phyloP scores from a whole-genome alignment of 495 filamentous ascomycete species.

The Tuber magnatum region DNA sequence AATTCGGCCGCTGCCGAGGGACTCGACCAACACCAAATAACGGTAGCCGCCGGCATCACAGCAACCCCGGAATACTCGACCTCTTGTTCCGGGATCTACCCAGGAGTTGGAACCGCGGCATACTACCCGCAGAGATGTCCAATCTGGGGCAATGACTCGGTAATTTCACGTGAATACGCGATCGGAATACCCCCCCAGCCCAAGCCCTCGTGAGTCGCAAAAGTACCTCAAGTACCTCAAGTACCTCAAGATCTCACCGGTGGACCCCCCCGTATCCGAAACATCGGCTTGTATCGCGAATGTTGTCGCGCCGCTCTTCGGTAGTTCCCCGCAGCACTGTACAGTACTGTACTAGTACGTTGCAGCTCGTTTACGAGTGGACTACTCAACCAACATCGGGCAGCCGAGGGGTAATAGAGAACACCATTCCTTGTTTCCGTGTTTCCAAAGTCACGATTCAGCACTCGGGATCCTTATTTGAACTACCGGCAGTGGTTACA shows the following conservation, averaged over 20 bases:
- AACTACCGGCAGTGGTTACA: background rate
- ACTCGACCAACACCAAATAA: background rate
- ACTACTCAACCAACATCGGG: background rate
- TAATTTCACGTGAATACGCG: background rate
- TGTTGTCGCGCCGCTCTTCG: background rate
- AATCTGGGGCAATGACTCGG: background rate
- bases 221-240: slow-evolving; percentile 1
- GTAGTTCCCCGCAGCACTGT: background rate
- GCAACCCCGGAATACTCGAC: background rate
- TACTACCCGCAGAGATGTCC: background rate
- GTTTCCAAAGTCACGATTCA: background rate
- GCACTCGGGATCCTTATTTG: background rate
- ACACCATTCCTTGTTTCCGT: background rate
- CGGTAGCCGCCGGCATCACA: background rate
- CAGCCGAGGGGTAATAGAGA: background rate
- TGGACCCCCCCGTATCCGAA: background rate
- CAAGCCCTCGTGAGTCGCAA: background rate
- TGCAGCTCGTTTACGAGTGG: background rate
- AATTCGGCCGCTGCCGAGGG: background rate
- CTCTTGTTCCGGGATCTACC: background rate
- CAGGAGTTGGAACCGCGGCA: background rate
- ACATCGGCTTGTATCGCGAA: background rate
- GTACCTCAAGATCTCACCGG: background rate
- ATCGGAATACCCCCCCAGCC: background rate
- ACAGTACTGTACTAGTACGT: background rate